Evolutionary conservation across 139 green algal species (phyloP), one percentile per base, ranked within the genome.

Genomic region (Edaphochlamys debaryana): DNA sequence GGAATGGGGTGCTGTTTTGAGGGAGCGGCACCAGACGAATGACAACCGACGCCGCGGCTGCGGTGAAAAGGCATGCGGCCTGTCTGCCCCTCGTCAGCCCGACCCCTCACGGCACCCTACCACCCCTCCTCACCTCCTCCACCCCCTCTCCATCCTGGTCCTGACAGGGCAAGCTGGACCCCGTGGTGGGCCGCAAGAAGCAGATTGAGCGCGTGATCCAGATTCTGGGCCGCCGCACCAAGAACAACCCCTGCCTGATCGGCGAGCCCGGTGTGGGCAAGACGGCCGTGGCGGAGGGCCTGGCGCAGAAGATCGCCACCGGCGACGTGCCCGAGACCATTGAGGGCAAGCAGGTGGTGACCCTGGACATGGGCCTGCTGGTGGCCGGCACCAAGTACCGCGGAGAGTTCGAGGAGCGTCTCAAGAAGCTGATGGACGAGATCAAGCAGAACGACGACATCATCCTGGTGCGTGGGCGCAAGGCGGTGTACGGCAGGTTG

Each of bases 371-470:
- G 97, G 97, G 97, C 73, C 92, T 99, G 85, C 94, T 99, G 70
- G 97, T 99, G 25, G 97, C 97, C 3, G 97, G 97, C 67, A 99
- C 97, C 88, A 99, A 99, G 95, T 99, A 99, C 90, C 94, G 97
- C 41, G 97, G 97, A 71, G 97, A 99, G 92, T 99, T 99, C 92
- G 97, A 99, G 94, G 97, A 99, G 95, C 94, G 97, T 29, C 91
- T 99, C 45, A 99, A 99, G 96, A 99, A 99, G 95, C 93, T 99
- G 54, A 99, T 99, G 97, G 96, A 99, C 56, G 97, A 99, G 94
- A 99, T 99, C 92, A 99, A 99, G 95, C 92, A 98, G 92, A 98
- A 97, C 84, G 95, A 98, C 56, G 94, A 99, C 74, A 99, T 99
- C 87, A 99, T 99, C 80, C 96, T 99, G 82, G 91, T 96, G 69